Evolutionary conservation across 768 basidiomycete species (phyloP).

Genomic region (Mycena vitilis): DNA sequence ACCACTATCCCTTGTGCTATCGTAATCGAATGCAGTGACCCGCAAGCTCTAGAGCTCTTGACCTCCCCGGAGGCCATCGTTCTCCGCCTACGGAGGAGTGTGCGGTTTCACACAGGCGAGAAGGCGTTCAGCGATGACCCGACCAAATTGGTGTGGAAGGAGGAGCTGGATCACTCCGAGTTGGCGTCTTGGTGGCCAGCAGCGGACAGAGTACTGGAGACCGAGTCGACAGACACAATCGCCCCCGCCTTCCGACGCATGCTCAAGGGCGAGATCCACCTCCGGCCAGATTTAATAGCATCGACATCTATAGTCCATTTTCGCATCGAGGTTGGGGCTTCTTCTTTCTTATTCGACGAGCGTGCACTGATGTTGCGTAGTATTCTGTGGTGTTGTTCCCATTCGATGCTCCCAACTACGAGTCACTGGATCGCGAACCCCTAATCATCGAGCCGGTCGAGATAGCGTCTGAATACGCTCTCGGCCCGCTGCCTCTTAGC

Average conservation of each 20-base stretch:
- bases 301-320: slow-evolving; percentile 53
- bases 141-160: slow-evolving; percentile 38
- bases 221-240: slow-evolving; percentile 25
- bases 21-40: slow-evolving; percentile 46
- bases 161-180: slow-evolving; percentile 44
- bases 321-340: slow-evolving; percentile 48
- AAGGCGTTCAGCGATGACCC: slow-evolving; percentile 20
- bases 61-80: slow-evolving; percentile 47
- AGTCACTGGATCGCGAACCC: slow-evolving; percentile 39
- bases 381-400: slow-evolving; percentile 54
- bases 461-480: slow-evolving; percentile 47
- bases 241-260: slow-evolving; percentile 26
- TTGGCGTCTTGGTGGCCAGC: slow-evolving; percentile 50
- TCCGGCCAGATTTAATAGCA: slow-evolving; percentile 49
- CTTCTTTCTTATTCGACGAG: slow-evolving; percentile 1
- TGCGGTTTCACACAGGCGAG: slow-evolving; percentile 38
- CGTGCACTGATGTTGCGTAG: slow-evolving; percentile 36
- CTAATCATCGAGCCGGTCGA: slow-evolving; percentile 47
- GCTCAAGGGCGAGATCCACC: slow-evolving; percentile 52
- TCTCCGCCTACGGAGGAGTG: slow-evolving; percentile 46
- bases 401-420: slow-evolving; percentile 48
- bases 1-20: slow-evolving; percentile 52
- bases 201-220: slow-evolving; percentile 26
- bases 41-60: slow-evolving; percentile 50
- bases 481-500: slow-evolving; percentile 44